Evolutionary conservation across 345 rosid species (phyloP).

Genomic region (Syzygium jambos): DNA sequence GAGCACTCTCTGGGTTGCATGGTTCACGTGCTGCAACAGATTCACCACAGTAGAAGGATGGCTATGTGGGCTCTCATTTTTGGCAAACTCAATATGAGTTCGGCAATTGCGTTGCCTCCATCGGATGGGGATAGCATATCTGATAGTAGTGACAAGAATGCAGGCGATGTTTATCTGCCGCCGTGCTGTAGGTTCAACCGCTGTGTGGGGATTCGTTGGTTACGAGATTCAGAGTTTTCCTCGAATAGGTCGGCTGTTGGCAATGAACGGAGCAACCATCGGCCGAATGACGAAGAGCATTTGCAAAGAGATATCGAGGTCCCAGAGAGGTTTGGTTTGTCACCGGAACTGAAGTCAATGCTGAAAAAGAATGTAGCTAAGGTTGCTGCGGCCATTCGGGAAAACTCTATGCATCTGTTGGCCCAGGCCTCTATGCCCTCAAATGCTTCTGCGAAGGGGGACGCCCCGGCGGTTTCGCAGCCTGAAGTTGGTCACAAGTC

Average conservation of each 20-base stretch:
- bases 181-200: conserved; percentile 73
- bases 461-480: conserved; percentile 10
- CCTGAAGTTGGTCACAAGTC: not conserved
- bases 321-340: conserved; percentile 76
- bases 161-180: conserved; percentile 37
- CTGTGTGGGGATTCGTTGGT: conserved; percentile 60
- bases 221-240: not conserved
- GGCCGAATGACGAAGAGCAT: conserved; percentile 14
- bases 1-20: conserved; percentile 76
- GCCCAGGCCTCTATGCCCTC: conserved; percentile 26
- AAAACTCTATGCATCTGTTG: conserved; percentile 52
- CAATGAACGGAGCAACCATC: not conserved
- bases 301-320: conserved; percentile 47
- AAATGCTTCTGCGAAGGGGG: conserved; percentile 23
- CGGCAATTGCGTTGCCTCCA: conserved; percentile 42
- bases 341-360: conserved; percentile 73
- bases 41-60: conserved; percentile 80
- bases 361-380: conserved; percentile 83
- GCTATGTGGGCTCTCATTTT: conserved; percentile 95
- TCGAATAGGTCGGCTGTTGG: not conserved
- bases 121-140: conserved; percentile 10
- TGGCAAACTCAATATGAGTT: conserved; percentile 72
- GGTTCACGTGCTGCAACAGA: conserved; percentile 86
- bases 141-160: conserved; percentile 28
- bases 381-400: conserved; percentile 82